Conservation (phyloP, 208 protist species). For the Trypanosoma brucei region DNA sequence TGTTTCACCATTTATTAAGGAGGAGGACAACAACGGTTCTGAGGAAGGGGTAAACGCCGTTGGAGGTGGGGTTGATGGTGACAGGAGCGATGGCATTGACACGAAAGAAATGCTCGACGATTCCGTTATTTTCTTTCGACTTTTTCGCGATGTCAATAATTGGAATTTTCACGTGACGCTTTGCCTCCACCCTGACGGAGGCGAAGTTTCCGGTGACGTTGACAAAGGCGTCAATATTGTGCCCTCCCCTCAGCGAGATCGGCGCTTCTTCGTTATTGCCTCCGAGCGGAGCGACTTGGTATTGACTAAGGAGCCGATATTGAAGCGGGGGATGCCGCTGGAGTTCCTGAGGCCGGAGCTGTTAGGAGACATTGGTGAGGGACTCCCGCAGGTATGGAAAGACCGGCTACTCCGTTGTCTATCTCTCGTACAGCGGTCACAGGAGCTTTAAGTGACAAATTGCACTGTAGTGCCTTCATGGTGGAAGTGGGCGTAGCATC, state of each 20-base stretch:
- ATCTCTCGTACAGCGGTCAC: background rate
- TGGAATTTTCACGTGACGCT: constrained; percentile 74
- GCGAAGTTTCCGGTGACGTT: background rate
- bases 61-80: constrained; percentile 10
- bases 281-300: constrained; percentile 54
- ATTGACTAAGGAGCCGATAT: constrained; percentile 37
- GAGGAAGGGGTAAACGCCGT: background rate
- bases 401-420: constrained; percentile 18
- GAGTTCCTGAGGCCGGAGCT: constrained; percentile 66
- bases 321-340: constrained; percentile 64
- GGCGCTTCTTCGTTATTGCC: constrained; percentile 67
- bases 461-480: too few species aligned
- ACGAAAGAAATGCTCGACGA: constrained; percentile 6
- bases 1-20: constrained; percentile 28
- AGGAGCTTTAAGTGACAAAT: background rate
- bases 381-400: constrained; percentile 20
- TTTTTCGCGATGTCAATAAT: constrained; percentile 57
- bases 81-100: constrained; percentile 22
- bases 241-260: constrained; percentile 4
- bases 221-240: constrained; percentile 9
- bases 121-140: constrained; percentile 62
- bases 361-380: constrained; percentile 33
- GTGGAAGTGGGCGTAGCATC: too few species aligned
- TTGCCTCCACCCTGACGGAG: constrained; percentile 17
- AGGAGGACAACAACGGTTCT: constrained; percentile 10